Conservation (phyloP, 306 rosid species). For the Vigna nakashimae region DNA sequence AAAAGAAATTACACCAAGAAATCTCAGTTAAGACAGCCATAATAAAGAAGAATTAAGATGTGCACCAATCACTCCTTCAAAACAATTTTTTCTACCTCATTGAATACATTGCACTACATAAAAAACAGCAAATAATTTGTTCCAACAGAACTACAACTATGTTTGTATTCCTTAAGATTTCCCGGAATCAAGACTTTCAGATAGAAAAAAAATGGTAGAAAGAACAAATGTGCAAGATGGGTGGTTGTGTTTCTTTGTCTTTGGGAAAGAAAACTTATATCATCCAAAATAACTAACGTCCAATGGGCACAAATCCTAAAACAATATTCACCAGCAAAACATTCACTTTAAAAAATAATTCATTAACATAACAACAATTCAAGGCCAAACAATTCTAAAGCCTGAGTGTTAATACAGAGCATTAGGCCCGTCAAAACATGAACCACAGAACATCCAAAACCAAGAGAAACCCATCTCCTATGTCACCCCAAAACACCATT, state of each 20-base stretch:
- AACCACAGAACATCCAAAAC: conserved; percentile 10
- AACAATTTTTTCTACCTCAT: not conserved
- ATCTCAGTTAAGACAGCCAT: not conserved
- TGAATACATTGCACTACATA: conserved; percentile 17
- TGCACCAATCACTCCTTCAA: conserved; percentile 12
- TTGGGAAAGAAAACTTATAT: not conserved
- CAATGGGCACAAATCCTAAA: conserved; percentile 3
- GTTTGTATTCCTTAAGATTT: no score
- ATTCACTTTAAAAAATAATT: not conserved
- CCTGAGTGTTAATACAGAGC: conserved; percentile 12
- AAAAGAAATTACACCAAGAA: conserved; percentile 1
- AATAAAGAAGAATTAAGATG: not conserved
- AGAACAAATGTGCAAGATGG: no score
- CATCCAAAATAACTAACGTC: conserved; percentile 1
- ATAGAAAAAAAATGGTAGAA: no score
- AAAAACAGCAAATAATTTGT: not conserved
- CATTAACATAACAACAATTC: conserved; percentile 27
- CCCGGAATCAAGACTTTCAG: no score
- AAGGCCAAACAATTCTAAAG: not conserved
- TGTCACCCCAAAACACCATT: not conserved
- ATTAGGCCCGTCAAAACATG: conserved; percentile 1
- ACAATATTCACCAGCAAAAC: not conserved
- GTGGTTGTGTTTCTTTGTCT: not conserved
- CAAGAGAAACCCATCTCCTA: conserved; percentile 20
- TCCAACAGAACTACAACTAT: no score